Percentiles rank a stretch among this genome's conserved stretches.
These are phyloP conservation scores for Hypoxylon subgilvum DNA, from an alignment of 495 filamentous ascomycete genomes.

Conservation along the genomic window DNA sequence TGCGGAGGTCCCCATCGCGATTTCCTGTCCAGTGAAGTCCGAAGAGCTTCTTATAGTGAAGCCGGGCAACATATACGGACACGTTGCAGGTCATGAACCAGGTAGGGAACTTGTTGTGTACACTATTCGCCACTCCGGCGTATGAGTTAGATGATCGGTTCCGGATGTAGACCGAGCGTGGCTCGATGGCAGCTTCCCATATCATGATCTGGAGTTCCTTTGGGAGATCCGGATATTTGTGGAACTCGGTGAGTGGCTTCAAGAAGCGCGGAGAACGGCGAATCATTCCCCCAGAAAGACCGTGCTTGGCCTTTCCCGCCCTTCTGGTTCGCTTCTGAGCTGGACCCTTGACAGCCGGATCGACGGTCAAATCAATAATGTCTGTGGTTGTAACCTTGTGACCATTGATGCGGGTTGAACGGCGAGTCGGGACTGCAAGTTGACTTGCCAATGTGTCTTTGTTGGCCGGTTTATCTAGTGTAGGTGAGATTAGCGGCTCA, in stretches of 20 bases:
- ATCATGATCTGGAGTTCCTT: conserved; percentile 38
- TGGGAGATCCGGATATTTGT: conserved; percentile 28
- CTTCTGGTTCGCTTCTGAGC: background rate
- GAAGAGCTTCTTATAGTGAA: conserved; percentile 30
- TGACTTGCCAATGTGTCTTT: conserved; percentile 9
- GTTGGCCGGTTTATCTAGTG: background rate
- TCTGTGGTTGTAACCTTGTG: background rate
- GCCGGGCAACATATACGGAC: conserved; percentile 22
- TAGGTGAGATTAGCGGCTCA: background rate
- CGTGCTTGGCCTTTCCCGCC: background rate
- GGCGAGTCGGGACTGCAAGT: conserved; percentile 10
- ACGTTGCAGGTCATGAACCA: conserved; percentile 35
- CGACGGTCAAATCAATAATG: too few species aligned
- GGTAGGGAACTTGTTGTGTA: conserved; percentile 27
- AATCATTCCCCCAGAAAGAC: background rate
- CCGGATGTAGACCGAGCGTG: conserved; percentile 36
- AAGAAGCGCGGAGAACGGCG: conserved; percentile 35
- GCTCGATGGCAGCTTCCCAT: conserved; percentile 39
- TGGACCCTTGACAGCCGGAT: background rate
- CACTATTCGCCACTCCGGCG: background rate
- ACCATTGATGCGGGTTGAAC: conserved; percentile 1
- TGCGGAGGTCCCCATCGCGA: background rate
- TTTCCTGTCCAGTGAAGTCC: background rate
- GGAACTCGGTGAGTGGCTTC: conserved; percentile 38
- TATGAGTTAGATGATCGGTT: conserved; percentile 27